Conservation (phyloP, 345 rosid species). For the Cochlearia excelsa region DNA sequence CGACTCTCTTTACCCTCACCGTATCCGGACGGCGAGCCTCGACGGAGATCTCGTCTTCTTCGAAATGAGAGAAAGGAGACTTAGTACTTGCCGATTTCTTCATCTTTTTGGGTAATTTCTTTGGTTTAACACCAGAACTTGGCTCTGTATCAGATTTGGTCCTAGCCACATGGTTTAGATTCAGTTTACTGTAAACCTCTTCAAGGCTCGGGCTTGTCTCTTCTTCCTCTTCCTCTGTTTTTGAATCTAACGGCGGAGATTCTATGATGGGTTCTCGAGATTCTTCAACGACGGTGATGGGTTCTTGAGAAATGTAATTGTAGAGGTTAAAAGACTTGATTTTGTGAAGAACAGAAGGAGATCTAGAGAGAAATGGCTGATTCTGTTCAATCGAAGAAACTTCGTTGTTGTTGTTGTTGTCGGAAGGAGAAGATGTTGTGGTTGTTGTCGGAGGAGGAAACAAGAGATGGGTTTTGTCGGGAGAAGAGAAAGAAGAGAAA, state of each 20-base stretch:
- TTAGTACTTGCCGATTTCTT: slow-evolving; percentile 75
- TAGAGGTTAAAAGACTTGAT: slow-evolving; percentile 65
- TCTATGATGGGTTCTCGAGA: neutral
- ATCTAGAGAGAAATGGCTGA: slow-evolving; percentile 42
- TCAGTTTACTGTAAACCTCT: slow-evolving; percentile 51
- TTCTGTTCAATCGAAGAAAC: slow-evolving; percentile 33
- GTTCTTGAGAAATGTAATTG: slow-evolving; percentile 51
- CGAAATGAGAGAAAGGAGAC: slow-evolving; percentile 56
- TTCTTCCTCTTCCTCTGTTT: slow-evolving; percentile 26
- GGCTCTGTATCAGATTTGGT: slow-evolving; percentile 65
- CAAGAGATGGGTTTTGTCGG: slow-evolving; percentile 41
- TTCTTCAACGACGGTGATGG: slow-evolving; percentile 20
- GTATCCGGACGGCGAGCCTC: slow-evolving; percentile 65
- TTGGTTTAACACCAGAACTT: slow-evolving; percentile 45
- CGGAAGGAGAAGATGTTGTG: slow-evolving; percentile 6
- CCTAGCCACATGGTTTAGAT: slow-evolving; percentile 40
- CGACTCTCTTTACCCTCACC: slow-evolving; percentile 42
- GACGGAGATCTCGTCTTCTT: slow-evolving; percentile 43
- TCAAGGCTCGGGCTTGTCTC: slow-evolving; percentile 46
- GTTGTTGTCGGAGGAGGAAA: slow-evolving; percentile 28
- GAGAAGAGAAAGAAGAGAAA: slow-evolving; percentile 44
- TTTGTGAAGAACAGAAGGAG: slow-evolving; percentile 62
- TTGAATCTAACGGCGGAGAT: slow-evolving; percentile 20
- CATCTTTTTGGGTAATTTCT: slow-evolving; percentile 70
- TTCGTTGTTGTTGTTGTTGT: slow-evolving; percentile 14